These are phyloP conservation scores for Oleoguttula mirabilis DNA, from an alignment of 495 filamentous ascomycete species.

Conservation along the genomic window DNA sequence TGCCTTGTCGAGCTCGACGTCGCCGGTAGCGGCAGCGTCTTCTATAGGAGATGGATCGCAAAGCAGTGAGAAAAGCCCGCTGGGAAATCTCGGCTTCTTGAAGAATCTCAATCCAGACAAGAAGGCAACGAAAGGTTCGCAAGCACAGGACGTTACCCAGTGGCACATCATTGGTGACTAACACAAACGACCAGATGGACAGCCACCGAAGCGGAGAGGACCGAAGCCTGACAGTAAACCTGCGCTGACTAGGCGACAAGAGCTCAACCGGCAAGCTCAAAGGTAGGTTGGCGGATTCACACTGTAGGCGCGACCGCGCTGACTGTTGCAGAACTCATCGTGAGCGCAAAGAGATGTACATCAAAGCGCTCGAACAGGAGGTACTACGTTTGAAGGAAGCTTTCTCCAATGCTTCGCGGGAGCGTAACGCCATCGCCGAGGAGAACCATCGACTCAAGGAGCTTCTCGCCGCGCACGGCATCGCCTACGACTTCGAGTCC, in stretches of 20 bases:
- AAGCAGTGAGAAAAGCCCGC: slow-evolving; percentile 4
- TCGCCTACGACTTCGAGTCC: slow-evolving; percentile 37
- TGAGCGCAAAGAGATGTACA: slow-evolving; percentile 91
- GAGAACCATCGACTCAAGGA: slow-evolving; percentile 71
- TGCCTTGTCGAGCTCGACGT: no score
- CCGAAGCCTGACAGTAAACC: slow-evolving; percentile 97
- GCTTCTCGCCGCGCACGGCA: slow-evolving; percentile 61
- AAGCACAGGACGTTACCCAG: no score
- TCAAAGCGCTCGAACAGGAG: slow-evolving; percentile 84
- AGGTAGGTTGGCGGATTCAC: slow-evolving; percentile 43
- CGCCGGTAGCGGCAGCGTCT: no score
- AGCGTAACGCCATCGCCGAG: slow-evolving; percentile 52
- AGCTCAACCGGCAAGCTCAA: slow-evolving; percentile 91
- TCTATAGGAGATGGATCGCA: no score
- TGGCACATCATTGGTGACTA: no score
- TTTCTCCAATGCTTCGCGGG: slow-evolving; percentile 47
- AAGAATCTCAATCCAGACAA: slow-evolving; percentile 47
- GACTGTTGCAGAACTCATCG: slow-evolving; percentile 62
- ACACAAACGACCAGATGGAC: slow-evolving; percentile 57
- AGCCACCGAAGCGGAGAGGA: slow-evolving; percentile 76
- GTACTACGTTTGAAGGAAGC: slow-evolving; percentile 60
- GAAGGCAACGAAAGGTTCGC: slow-evolving; percentile 47
- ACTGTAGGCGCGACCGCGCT: neutral
- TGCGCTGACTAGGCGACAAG: slow-evolving; percentile 82
- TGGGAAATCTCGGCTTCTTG: slow-evolving; percentile 46